Evolutionary conservation across 805 yeast species (phyloP), one percentile per base, ranked within the genome.

Genomic region (Candida patagonica): DNA sequence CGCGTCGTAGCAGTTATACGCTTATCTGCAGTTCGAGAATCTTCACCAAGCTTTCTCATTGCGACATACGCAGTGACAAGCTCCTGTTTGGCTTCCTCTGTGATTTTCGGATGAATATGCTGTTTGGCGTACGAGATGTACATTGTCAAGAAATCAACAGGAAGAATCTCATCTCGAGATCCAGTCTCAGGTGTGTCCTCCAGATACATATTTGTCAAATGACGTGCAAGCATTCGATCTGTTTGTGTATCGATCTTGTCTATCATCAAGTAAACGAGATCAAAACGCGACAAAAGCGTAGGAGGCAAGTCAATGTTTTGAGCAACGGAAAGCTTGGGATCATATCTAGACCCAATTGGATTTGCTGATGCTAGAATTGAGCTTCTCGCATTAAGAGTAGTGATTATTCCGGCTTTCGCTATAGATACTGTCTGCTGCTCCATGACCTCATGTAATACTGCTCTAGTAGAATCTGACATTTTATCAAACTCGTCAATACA

Each of bases 401-500:
- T 92, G 54, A 92, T 92, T 55, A 92, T 92, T 44, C 98, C 98
- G 1, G 98, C 98, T 56, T 92, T 92, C 24, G 98, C 98, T 55
- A 92, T 86, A 7, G 96, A 87, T 32, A 92, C 92, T 1, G 98
- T 92, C 61, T 92, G 98, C 60, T 92, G 98, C 66, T 92, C 98
- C 98, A 92, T 92, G 8, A 92, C 98, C 69, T 92, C 98, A 59
- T 92, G 98, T 40, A 92, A 67, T 8, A 92, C 97, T 6, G 96
- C 86, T 54, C 97, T 70, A 0, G 97, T 89, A 1, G 94, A 66
- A 51, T 92, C 97, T 40, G 81, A 74, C 98, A 92, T 92, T 63
- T 92, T 92, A 65, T 92, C 98, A 57, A 89, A 92, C 68, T 92
- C 98, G 67, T 92, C 98, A 58, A 92, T 92, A 64, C 98, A 92